phyloP scores from a whole-genome alignment of 1,139 yeast genomes.

The Magnusiomyces ingens region DNA sequence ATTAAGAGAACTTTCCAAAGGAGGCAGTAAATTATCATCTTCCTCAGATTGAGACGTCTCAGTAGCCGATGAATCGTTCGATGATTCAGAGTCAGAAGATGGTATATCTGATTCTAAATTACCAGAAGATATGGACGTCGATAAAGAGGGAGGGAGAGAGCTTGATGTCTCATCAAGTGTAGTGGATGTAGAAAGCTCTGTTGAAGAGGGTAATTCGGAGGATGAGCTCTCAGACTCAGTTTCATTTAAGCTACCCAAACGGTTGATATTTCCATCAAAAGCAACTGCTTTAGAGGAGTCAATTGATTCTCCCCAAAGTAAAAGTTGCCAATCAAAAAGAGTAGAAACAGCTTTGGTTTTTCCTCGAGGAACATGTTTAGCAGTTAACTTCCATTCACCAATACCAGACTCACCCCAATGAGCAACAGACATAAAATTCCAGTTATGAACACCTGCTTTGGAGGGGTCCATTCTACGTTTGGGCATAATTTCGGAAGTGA shows the following conservation, averaged over 20 bases:
- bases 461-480: constrained; percentile 55
- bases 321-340: constrained; percentile 66
- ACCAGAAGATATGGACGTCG: neutral
- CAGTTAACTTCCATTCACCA: constrained; percentile 79
- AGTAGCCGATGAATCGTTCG: constrained; percentile 8
- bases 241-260: neutral
- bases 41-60: constrained; percentile 1
- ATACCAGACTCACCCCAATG: constrained; percentile 90
- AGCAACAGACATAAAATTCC: constrained; percentile 98
- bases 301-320: constrained; percentile 72
- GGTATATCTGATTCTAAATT: neutral
- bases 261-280: neutral
- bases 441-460: constrained; percentile 55
- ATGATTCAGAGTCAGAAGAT: constrained; percentile 7
- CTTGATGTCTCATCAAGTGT: neutral
- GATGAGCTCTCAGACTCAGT: constrained; percentile 4
- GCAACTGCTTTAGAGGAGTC: constrained; percentile 55
- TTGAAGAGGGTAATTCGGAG: neutral
- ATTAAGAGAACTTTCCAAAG: no score
- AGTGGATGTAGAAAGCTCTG: neutral
- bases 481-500: constrained; percentile 69
- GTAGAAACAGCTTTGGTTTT: constrained; percentile 30
- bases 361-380: constrained; percentile 38
- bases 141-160: neutral
- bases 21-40: neutral